A percentile compares a stretch with the other conserved stretches of the same genome.
phyloP scores from a whole-genome alignment of 805 yeast species.

The Lipomyces sp. region DNA sequence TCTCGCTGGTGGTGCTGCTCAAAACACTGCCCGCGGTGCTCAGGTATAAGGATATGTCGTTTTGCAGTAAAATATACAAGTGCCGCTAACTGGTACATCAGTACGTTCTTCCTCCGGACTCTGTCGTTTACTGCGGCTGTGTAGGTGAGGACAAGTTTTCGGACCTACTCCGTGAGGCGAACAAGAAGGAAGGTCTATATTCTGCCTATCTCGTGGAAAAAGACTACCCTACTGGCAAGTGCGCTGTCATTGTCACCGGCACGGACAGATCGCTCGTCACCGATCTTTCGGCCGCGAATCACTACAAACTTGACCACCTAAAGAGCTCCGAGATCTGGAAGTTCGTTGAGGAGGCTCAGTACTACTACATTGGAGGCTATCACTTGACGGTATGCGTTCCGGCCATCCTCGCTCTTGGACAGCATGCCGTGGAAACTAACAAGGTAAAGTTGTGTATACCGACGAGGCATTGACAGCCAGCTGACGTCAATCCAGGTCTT shows the following conservation, averaged over 20 bases:
- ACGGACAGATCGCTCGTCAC: constrained; percentile 91
- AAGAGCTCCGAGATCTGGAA: constrained; percentile 89
- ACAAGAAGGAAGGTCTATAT: constrained; percentile 82
- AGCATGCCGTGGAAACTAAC: constrained; percentile 85
- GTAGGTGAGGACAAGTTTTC: constrained; percentile 93
- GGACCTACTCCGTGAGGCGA: constrained; percentile 79
- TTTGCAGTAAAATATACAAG: not conserved
- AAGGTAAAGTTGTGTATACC: constrained; percentile 51
- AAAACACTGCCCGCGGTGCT: constrained; percentile 98
- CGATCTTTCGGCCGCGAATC: constrained; percentile 97
- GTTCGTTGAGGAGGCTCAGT: constrained; percentile 76
- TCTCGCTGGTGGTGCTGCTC: constrained; percentile 99
- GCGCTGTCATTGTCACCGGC: constrained; percentile 93
- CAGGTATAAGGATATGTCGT: constrained; percentile 49
- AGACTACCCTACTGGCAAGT: constrained; percentile 87
- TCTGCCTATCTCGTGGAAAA: constrained; percentile 76
- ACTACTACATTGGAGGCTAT: constrained; percentile 97
- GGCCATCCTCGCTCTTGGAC: constrained; percentile 85
- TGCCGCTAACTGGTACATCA: constrained; percentile 3
- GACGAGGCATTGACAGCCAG: not conserved
- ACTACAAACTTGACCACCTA: constrained; percentile 87
- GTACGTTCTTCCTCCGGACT: constrained; percentile 75
- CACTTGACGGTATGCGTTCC: constrained; percentile 97
- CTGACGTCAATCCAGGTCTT: constrained; percentile 46
- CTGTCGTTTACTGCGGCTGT: constrained; percentile 93